A percentile compares a stretch with the other conserved stretches of the same genome.
phyloP scores from a whole-genome alignment of 1,284 basidiomycete species.

The Inonotus hispidus region DNA sequence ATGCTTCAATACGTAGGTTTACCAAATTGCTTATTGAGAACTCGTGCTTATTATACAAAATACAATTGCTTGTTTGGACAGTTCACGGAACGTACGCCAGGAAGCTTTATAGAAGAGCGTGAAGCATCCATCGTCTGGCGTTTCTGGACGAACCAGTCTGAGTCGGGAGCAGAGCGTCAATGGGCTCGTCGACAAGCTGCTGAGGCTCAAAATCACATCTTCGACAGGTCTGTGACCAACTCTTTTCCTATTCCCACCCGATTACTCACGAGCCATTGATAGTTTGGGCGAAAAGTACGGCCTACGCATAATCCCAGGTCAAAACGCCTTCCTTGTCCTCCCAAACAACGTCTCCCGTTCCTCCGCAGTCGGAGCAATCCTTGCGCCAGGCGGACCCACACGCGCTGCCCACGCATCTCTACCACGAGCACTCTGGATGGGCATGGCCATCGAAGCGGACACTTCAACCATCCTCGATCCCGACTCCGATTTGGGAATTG shows the following conservation, averaged over 20 bases:
- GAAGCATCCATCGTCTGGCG: constrained; percentile 81
- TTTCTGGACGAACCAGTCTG: constrained; percentile 60
- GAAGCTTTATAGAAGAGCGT: constrained; percentile 81
- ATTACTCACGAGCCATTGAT: not conserved
- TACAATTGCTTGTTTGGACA: constrained; percentile 27
- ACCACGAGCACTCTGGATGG: constrained; percentile 11
- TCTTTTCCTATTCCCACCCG: not conserved
- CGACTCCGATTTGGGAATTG: constrained; percentile 39
- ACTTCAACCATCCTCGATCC: constrained; percentile 42
- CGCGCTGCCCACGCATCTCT: constrained; percentile 38
- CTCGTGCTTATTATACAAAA: not conserved
- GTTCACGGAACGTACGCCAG: constrained; percentile 86
- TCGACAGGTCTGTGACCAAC: constrained; percentile 51
- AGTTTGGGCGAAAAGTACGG: constrained; percentile 78
- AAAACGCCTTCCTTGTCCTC: constrained; percentile 75
- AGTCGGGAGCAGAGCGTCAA: constrained; percentile 41
- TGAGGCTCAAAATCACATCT: constrained; percentile 88
- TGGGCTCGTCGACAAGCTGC: constrained; percentile 85
- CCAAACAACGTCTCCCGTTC: constrained; percentile 81
- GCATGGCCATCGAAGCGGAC: constrained; percentile 31
- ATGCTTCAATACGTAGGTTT: constrained; percentile 72
- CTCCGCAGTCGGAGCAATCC: constrained; percentile 70
- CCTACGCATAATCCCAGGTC: constrained; percentile 72
- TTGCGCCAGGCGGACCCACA: constrained; percentile 62
- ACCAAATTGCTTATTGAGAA: not conserved